Evolutionary conservation across 192 early-diverging fungal species (phyloP).

Genomic region (Coemansia sp.): DNA sequence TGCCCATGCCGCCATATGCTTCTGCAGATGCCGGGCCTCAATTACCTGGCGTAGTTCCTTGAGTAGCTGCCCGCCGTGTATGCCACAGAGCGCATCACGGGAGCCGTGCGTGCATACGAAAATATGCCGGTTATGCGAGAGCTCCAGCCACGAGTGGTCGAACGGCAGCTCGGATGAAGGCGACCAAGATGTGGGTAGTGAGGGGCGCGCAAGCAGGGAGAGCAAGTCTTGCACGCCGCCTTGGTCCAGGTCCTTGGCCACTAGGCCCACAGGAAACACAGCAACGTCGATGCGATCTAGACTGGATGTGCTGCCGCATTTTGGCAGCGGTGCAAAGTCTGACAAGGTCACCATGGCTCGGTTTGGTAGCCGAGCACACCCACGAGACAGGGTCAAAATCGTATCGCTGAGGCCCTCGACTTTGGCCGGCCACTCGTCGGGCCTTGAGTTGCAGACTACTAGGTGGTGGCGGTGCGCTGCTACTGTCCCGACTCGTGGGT

Average conservation of each 20-base stretch:
- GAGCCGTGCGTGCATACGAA: slow-evolving; percentile 52
- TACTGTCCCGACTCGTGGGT: slow-evolving; percentile 37
- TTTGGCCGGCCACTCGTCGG: slow-evolving; percentile 42
- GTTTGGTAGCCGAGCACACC: slow-evolving; percentile 29
- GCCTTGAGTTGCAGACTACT: slow-evolving; percentile 44
- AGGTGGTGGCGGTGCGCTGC: slow-evolving; percentile 37
- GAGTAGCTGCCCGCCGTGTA: slow-evolving; percentile 29
- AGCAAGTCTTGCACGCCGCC: slow-evolving; percentile 23
- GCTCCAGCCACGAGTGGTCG: slow-evolving; percentile 44
- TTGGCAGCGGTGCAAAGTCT: slow-evolving; percentile 32
- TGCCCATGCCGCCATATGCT: slow-evolving; percentile 39
- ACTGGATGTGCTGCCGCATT: neutral
- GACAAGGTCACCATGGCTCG: slow-evolving; percentile 49
- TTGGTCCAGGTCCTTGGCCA: slow-evolving; percentile 36
- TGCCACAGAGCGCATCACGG: slow-evolving; percentile 41
- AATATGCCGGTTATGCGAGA: slow-evolving; percentile 39
- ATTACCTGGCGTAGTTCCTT: slow-evolving; percentile 29
- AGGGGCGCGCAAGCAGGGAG: slow-evolving; percentile 28
- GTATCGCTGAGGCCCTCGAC: slow-evolving; percentile 42
- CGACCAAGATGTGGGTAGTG: slow-evolving; percentile 35
- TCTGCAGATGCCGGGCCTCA: slow-evolving; percentile 4
- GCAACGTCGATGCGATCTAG: slow-evolving; percentile 32
- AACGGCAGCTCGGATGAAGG: slow-evolving; percentile 17
- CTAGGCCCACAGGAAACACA: slow-evolving; percentile 37
- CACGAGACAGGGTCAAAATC: slow-evolving; percentile 36